Percentiles rank a stretch among this genome's conserved stretches.
Evolutionary conservation across 2,329 filamentous ascomycete species (phyloP).

Genomic region (Tolypocladium album): DNA sequence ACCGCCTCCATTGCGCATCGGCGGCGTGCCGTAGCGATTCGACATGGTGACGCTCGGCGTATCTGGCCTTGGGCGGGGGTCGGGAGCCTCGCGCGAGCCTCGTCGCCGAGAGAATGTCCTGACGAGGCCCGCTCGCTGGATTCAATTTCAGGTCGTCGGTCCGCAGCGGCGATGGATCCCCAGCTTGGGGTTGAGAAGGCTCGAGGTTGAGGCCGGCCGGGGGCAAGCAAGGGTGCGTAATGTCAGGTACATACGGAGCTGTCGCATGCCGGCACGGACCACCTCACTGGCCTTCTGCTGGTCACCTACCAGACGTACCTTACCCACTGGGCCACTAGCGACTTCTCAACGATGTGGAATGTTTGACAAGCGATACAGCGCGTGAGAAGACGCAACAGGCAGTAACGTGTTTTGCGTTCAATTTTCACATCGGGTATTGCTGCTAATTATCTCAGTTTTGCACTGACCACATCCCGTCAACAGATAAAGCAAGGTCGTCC

Average conservation of each 20-base stretch:
- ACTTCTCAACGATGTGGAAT: no score
- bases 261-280: background rate
- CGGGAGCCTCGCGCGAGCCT: conserved; percentile 6
- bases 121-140: background rate
- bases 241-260: background rate
- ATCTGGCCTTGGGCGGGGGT: background rate
- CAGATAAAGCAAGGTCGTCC: background rate
- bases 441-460: background rate
- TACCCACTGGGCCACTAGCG: no score
- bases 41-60: conserved; percentile 29
- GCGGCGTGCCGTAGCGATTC: conserved; percentile 34
- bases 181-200: background rate
- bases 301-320: no score
- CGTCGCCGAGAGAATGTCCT: conserved; percentile 1
- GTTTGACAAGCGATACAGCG: no score
- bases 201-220: background rate
- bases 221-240: no score
- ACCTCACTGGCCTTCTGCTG: background rate
- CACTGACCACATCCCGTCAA: background rate
- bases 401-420: background rate
- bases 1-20: conserved; percentile 25
- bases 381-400: background rate
- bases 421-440: background rate
- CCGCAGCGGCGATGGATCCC: background rate
- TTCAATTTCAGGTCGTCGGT: background rate